Conservation (phyloP, 176 grass and related monocot species). For the Aegilops bicornis region DNA sequence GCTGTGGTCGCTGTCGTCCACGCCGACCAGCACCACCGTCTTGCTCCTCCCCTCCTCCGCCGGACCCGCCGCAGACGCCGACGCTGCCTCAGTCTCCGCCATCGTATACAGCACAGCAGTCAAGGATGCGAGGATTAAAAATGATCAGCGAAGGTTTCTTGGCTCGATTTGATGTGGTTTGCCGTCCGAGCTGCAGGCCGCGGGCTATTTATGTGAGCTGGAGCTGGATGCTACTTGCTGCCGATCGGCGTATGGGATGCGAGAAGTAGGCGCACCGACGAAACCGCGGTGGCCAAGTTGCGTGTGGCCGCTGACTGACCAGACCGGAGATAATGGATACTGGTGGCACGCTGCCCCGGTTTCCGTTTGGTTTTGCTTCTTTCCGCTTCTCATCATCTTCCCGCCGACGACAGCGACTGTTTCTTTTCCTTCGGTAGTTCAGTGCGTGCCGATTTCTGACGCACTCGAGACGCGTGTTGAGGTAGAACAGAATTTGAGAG, state of each 20-base stretch:
- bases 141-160: neutral
- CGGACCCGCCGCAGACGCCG: neutral
- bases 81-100: neutral
- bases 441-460: too few relatives aligned
- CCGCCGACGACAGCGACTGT: neutral
- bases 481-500: too few relatives aligned
- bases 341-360: neutral
- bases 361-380: neutral
- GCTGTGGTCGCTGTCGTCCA: slow-evolving; percentile 73
- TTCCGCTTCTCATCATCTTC: neutral
- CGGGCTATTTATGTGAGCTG: neutral
- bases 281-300: slow-evolving; percentile 14
- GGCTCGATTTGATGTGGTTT: neutral
- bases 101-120: neutral
- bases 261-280: neutral
- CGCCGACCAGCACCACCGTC: slow-evolving; percentile 55
- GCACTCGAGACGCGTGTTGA: too few relatives aligned
- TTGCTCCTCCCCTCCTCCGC: neutral
- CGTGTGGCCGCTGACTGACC: neutral
- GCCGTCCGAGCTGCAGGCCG: neutral
- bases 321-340: neutral
- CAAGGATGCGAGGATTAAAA: neutral
- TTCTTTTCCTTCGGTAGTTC: neutral
- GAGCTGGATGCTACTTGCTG: neutral
- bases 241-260: too few relatives aligned